Evolutionary conservation across 2,329 filamentous ascomycete genomes (phyloP), one percentile per base, ranked within the genome.

Genomic region (Fusarium liriodendri): DNA sequence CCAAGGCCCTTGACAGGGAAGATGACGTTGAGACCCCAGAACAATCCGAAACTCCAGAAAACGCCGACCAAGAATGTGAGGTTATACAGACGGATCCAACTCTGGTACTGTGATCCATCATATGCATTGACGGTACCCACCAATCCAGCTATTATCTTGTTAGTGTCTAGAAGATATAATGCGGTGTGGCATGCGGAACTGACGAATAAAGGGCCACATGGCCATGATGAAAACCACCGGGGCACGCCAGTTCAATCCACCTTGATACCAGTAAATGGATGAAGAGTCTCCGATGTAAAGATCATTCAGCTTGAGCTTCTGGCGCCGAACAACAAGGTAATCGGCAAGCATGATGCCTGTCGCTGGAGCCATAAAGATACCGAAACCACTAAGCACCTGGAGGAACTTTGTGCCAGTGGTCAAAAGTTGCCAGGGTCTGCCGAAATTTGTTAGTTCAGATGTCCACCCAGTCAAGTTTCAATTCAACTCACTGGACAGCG

Each of bases 191-290:
- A 57, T 6, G 18, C 14, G 27, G 57, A n/a, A 73, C 68, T 50
- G 18, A 76, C 70, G 68, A 11, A 73, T 47, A 27, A 71, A 66
- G 18, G 81, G 81, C 29, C 79, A 77, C 67, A 80, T 80, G 22
- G 80, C 79, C 38, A 79, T 69, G 32, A 80, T 76, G 66, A 80
- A 84, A 27, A 80, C 76, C 3, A 76, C 67, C 16, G 80, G 79
- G 1, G 80, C 82, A 25, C 83, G 77, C 80, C 80, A 83, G 70
- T 84, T 84, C 57, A 81, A 64, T 16, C 83, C 83, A 16, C 76
- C 66, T 2, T 72, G 62, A 72, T 81, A 84, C 77, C 81, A 83
- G 70, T 85, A 85, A 14, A 82, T 81, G 3, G 81, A 82, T 20
- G 81, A 76, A 6, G 71, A 73, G 10, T 77, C 72, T 58, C 72